These are phyloP conservation scores for Leptoxyphium fumago DNA, from an alignment of 2,329 filamentous ascomycete species.

Conservation along the genomic window DNA sequence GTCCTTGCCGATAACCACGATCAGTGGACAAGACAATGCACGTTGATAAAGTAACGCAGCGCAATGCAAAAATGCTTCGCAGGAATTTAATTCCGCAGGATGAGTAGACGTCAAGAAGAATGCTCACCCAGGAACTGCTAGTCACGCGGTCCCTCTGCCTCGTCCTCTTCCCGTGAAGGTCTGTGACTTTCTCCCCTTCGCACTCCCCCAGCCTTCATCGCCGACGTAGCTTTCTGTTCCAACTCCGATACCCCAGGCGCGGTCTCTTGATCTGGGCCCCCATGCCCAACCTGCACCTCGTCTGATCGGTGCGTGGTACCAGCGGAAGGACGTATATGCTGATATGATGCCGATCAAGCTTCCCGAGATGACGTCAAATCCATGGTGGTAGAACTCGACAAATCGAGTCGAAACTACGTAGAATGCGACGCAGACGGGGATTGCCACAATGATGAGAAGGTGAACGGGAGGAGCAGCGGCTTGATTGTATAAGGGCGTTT, in stretches of 20 bases:
- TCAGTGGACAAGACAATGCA: too few relatives aligned
- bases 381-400: conserved; percentile 79
- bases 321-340: conserved; percentile 63
- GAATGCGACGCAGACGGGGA: conserved; percentile 60
- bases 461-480: conserved; percentile 74
- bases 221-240: conserved; percentile 36
- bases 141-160: neutral
- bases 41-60: too few relatives aligned
- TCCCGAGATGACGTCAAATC: conserved; percentile 86
- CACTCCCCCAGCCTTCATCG: conserved; percentile 28
- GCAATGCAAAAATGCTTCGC: too few relatives aligned
- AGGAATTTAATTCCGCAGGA: too few relatives aligned
- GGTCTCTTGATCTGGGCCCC: conserved; percentile 57
- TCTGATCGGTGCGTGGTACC: conserved; percentile 69
- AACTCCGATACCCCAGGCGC: conserved; percentile 67
- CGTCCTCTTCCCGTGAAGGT: neutral
- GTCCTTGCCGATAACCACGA: too few relatives aligned
- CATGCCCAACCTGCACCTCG: conserved; percentile 80
- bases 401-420: conserved; percentile 78
- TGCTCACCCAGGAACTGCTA: neutral
- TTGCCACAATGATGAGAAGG: conserved; percentile 52
- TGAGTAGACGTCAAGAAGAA: neutral
- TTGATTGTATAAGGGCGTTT: conserved; percentile 48
- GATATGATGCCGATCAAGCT: conserved; percentile 58
- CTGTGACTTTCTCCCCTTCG: neutral